Conservation (phyloP, 202 grass and related monocot species). For the Cymbopogon flexuosus region DNA sequence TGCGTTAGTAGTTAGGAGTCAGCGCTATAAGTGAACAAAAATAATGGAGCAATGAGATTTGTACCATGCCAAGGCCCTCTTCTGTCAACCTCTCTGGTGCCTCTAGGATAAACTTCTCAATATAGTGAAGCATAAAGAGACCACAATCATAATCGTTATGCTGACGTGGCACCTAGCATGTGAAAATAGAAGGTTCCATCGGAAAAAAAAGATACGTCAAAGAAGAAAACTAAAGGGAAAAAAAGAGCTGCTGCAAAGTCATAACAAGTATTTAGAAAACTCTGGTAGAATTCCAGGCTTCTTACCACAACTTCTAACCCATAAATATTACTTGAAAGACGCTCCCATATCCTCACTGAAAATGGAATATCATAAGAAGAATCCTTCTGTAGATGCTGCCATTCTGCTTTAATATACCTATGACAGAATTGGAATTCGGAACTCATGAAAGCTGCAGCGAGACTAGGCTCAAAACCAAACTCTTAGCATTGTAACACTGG, state of each 20-base stretch:
- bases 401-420: conserved; percentile 73
- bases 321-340: conserved; percentile 40
- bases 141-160: conserved; percentile 38
- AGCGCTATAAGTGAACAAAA: not conserved
- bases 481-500: conserved; percentile 7
- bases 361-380: conserved; percentile 44
- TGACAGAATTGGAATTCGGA: conserved; percentile 26
- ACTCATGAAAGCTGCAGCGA: conserved; percentile 23
- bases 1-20: conserved; percentile 14
- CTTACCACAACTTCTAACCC: conserved; percentile 47
- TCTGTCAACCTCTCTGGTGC: conserved; percentile 33
- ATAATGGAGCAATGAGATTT: not conserved
- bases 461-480: conserved; percentile 14
- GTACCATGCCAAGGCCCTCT: conserved; percentile 32
- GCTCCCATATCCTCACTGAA: conserved; percentile 45
- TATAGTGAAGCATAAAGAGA: conserved; percentile 44
- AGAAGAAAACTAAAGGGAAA: not conserved
- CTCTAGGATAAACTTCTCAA: conserved; percentile 43
- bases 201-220: conserved; percentile 22
- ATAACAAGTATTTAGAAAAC: conserved; percentile 9
- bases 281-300: not conserved
- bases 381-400: conserved; percentile 49
- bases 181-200: conserved; percentile 26
- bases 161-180: conserved; percentile 42
- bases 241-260: not conserved